Evolutionary conservation across 2,329 filamentous ascomycete genomes (phyloP).

Genomic region (Aspergillus texensis): DNA sequence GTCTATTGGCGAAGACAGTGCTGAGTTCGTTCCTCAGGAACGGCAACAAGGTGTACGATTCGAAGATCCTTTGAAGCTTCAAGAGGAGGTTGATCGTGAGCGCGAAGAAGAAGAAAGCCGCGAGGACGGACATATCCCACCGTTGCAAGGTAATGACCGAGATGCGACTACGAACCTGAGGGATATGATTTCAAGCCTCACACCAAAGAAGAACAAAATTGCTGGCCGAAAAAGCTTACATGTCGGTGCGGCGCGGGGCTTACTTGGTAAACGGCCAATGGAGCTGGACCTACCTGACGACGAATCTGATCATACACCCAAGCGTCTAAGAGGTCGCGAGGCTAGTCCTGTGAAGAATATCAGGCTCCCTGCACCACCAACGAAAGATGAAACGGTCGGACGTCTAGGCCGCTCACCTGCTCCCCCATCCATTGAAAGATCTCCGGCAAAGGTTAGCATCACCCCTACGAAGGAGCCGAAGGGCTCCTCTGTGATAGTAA

Average conservation of each 20-base stretch:
- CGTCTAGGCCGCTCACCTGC: slow-evolving; percentile 55
- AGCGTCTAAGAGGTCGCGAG: slow-evolving; percentile 71
- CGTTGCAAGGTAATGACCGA: slow-evolving; percentile 54
- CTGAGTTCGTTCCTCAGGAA: slow-evolving; percentile 62
- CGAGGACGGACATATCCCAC: slow-evolving; percentile 57
- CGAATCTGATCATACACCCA: slow-evolving; percentile 58
- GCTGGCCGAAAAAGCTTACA: slow-evolving; percentile 75
- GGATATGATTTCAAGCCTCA: slow-evolving; percentile 77
- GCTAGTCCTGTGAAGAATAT: slow-evolving; percentile 77
- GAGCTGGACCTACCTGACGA: slow-evolving; percentile 69
- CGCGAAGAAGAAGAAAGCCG: slow-evolving; percentile 62
- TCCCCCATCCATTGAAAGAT: slow-evolving; percentile 40
- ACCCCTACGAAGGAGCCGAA: slow-evolving; percentile 54
- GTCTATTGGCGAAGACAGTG: slow-evolving; percentile 70
- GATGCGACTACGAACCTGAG: slow-evolving; percentile 69
- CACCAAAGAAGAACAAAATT: slow-evolving; percentile 70
- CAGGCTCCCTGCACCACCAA: slow-evolving; percentile 68
- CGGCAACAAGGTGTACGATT: slow-evolving; percentile 60
- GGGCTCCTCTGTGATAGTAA: slow-evolving; percentile 47
- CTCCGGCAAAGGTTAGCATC: slow-evolving; percentile 40
- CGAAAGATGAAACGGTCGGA: slow-evolving; percentile 68
- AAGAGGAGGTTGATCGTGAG: slow-evolving; percentile 65
- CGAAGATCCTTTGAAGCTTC: slow-evolving; percentile 65
- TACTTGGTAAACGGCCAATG: slow-evolving; percentile 72
- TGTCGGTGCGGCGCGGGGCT: slow-evolving; percentile 71